phyloP scores from a whole-genome alignment of 352 stramenopile species.

The Globisporangium paroecandrum region DNA sequence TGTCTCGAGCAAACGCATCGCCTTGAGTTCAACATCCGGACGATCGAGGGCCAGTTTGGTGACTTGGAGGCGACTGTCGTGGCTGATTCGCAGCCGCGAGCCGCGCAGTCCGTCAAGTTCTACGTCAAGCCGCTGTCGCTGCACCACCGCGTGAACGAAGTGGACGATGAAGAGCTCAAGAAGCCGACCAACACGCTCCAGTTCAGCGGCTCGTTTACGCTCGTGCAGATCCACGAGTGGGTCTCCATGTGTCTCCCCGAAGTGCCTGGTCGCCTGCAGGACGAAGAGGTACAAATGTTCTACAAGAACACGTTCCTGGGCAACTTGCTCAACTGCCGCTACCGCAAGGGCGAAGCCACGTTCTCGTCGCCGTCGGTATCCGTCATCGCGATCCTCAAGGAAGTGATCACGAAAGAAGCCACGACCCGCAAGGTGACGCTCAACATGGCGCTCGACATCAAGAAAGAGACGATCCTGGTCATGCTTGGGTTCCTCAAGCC shows the following conservation, averaged over 20 bases:
- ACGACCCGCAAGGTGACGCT: slow-evolving; percentile 73
- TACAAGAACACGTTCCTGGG: slow-evolving; percentile 80
- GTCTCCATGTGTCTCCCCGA: slow-evolving; percentile 74
- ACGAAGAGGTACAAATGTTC: slow-evolving; percentile 65
- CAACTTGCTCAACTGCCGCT: slow-evolving; percentile 69
- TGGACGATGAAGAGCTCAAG: slow-evolving; percentile 51
- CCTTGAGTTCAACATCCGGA: slow-evolving; percentile 78
- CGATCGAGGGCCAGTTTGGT: slow-evolving; percentile 81
- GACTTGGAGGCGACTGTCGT: slow-evolving; percentile 76
- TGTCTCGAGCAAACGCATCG: slow-evolving; percentile 77
- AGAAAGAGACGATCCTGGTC: slow-evolving; percentile 69
- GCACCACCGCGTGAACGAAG: slow-evolving; percentile 72
- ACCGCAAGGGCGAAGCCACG: slow-evolving; percentile 65
- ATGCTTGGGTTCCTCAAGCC: slow-evolving; percentile 67
- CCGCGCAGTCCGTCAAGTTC: slow-evolving; percentile 67
- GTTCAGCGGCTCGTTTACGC: slow-evolving; percentile 69
- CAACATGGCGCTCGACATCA: slow-evolving; percentile 79
- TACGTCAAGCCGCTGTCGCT: slow-evolving; percentile 81
- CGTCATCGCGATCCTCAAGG: slow-evolving; percentile 82
- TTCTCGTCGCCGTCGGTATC: slow-evolving; percentile 80
- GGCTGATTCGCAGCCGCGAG: slow-evolving; percentile 55
- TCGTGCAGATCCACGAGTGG: slow-evolving; percentile 87
- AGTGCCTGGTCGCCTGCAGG: slow-evolving; percentile 66
- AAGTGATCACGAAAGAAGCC: slow-evolving; percentile 83
- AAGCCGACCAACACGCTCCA: slow-evolving; percentile 61